These are phyloP conservation scores for Lactarius sp. DNA, from an alignment of 768 basidiomycete genomes.

Conservation along the genomic window DNA sequence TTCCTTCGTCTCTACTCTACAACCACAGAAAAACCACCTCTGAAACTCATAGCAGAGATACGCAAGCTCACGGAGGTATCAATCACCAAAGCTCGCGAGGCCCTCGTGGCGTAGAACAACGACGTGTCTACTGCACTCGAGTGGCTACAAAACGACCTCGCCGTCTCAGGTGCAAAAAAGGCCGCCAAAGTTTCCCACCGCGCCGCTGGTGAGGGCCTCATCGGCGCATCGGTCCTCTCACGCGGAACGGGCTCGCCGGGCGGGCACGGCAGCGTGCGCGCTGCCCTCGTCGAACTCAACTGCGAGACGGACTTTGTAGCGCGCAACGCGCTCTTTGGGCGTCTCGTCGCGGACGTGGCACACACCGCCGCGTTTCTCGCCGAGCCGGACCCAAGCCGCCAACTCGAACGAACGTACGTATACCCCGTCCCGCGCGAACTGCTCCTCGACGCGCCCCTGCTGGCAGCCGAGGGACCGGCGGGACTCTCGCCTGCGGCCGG, in stretches of 20 bases:
- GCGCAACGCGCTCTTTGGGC: constrained; percentile 74
- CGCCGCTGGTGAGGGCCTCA: constrained; percentile 68
- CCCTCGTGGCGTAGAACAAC: constrained; percentile 69
- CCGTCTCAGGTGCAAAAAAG: constrained; percentile 65
- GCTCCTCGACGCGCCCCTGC: constrained; percentile 61
- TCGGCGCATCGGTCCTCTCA: constrained; percentile 72
- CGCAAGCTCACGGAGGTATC: constrained; percentile 79
- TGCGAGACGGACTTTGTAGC: constrained; percentile 98
- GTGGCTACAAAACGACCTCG: constrained; percentile 78
- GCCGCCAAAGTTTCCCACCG: constrained; percentile 81
- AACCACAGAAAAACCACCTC: constrained; percentile 47
- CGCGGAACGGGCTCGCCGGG: constrained; percentile 44
- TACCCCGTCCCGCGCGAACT: constrained; percentile 47
- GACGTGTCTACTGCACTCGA: constrained; percentile 66
- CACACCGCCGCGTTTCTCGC: constrained; percentile 75
- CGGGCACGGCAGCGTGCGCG: constrained; percentile 52
- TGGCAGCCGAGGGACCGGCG: constrained; percentile 34
- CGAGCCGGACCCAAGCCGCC: constrained; percentile 33
- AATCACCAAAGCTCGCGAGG: constrained; percentile 83
- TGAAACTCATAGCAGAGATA: constrained; percentile 80
- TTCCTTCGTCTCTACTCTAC: constrained; percentile 50
- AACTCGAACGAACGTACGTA: constrained; percentile 36
- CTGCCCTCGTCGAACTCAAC: constrained; percentile 86
- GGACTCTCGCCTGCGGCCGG: constrained; percentile 8
- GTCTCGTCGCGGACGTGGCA: constrained; percentile 73